These are phyloP conservation scores for Vinca major DNA, from an alignment of 305 asterid genomes.

Conservation along the genomic window DNA sequence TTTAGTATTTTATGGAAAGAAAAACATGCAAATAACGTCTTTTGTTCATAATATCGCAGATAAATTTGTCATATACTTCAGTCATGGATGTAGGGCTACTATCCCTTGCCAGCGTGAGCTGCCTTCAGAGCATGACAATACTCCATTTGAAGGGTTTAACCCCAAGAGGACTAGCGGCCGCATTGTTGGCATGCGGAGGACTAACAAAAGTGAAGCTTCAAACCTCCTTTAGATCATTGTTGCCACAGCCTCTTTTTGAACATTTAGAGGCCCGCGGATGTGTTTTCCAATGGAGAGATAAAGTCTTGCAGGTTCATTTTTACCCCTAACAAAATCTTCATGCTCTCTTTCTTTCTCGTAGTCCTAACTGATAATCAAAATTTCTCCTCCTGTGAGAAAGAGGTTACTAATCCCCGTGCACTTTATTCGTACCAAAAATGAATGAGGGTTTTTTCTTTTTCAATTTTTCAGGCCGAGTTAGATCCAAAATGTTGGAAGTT, in stretches of 20 bases:
- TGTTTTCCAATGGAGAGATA: constrained; percentile 62
- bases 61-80: constrained; percentile 61
- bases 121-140: constrained; percentile 65
- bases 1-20: neutral
- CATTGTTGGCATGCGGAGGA: constrained; percentile 53
- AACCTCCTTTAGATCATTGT: constrained; percentile 37
- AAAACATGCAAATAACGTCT: constrained; percentile 7
- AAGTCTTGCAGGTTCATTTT: constrained; percentile 45
- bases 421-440: neutral
- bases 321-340: neutral
- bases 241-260: constrained; percentile 44
- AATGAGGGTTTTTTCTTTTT: constrained; percentile 4
- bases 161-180: constrained; percentile 54
- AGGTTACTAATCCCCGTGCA: neutral
- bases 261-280: constrained; percentile 82
- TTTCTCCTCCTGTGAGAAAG: neutral
- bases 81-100: constrained; percentile 68
- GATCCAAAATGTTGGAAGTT: constrained; percentile 75
- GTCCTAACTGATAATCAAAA: neutral
- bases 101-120: constrained; percentile 60
- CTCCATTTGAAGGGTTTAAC: constrained; percentile 57
- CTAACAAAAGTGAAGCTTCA: constrained; percentile 64
- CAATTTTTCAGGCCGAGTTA: constrained; percentile 49
- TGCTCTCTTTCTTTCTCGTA: neutral
- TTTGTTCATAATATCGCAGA: constrained; percentile 27